A percentile compares a stretch with the other conserved stretches of the same genome.
phyloP scores from a whole-genome alignment of 179 eudicot genomes.

The Beta lomatogona region DNA sequence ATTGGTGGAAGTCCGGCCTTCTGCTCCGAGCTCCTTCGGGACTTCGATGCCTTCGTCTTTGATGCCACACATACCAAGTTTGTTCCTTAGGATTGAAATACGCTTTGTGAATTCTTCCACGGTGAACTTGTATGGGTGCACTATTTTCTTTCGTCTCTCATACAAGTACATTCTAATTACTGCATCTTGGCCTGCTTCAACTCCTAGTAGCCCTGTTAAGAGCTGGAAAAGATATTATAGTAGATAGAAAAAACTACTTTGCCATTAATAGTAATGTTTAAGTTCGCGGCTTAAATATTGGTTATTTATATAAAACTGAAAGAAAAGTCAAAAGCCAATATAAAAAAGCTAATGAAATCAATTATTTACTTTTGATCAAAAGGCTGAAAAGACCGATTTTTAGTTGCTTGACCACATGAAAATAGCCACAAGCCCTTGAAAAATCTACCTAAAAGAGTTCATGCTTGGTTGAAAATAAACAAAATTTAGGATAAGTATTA shows the following conservation, averaged over 20 bases:
- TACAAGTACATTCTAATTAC: conserved; percentile 58
- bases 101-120: conserved; percentile 63
- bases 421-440: too few species aligned
- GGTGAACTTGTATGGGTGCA: conserved; percentile 57
- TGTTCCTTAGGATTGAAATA: conserved; percentile 60
- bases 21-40: conserved; percentile 61
- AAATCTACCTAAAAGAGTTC: too few species aligned
- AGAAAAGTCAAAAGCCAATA: too few species aligned
- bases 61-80: conserved; percentile 58
- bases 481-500: too few species aligned
- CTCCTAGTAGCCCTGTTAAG: conserved; percentile 67
- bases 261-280: too few species aligned
- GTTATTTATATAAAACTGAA: too few species aligned
- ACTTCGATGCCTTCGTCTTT: conserved; percentile 80
- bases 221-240: conserved; percentile 36
- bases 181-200: conserved; percentile 83
- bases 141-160: conserved; percentile 40
- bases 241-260: neutral
- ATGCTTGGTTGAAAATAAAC: too few species aligned
- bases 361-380: too few species aligned
- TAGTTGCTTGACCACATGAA: too few species aligned
- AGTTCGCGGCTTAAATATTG: too few species aligned
- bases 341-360: too few species aligned
- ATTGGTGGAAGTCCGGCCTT: conserved; percentile 45
- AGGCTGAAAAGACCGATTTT: too few species aligned